Base-by-base conservation (phyloP, 2,329 filamentous ascomycete genomes). In the Colletotrichum theobromicola region DNA sequence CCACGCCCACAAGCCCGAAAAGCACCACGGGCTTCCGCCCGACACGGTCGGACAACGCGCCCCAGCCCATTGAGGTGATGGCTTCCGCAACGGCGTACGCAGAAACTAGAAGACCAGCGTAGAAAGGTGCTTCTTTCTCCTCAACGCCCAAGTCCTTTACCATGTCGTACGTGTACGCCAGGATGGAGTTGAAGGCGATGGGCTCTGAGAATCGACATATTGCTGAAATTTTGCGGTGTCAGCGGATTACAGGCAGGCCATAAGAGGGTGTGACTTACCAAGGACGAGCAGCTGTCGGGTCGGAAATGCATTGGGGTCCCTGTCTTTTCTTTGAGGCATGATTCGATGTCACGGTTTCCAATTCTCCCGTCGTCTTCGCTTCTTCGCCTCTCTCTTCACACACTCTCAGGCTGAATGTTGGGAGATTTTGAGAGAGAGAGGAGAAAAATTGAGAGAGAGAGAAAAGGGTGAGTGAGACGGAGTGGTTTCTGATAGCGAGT, bases 61-160 rank as follows among this genome's bases (percentile, higher is more conserved):
- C 85, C 85, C 85, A 87, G 64, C 84, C 80, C 77, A 86, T 83
- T 26, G 84, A 83, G 2, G 85, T 86, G 50, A 85, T 72, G 21
- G 85, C 84, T 77, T 87, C 85, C 57, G 85, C 85, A 30, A 86
- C 82, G 50, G 85, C 84, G 67, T 86, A 87, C 16, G 85, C 85
- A 13, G 84, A 86, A 26, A 87, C 83, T 10, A 87, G 81, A 12
- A 91, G 85, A 13, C 88, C 88, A 26, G 86, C 81, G 80, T 87
- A 87, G 82, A 91, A 90, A 30, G 83, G 81, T 18, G 86, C 83
- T 37, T 86, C 80, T 16, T 63, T 63, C 18, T 81, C 80, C n/a
- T 84, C 81, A 32, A 79, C 82, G 50, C 79, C 82, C 67, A 83
- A 79, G 63, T 85, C 82, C 68, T 81, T 76, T 7, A 85, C 84